These are phyloP conservation scores for Mucor saturninus DNA, from an alignment of 371 early-diverging fungal species.

Conservation along the genomic window DNA sequence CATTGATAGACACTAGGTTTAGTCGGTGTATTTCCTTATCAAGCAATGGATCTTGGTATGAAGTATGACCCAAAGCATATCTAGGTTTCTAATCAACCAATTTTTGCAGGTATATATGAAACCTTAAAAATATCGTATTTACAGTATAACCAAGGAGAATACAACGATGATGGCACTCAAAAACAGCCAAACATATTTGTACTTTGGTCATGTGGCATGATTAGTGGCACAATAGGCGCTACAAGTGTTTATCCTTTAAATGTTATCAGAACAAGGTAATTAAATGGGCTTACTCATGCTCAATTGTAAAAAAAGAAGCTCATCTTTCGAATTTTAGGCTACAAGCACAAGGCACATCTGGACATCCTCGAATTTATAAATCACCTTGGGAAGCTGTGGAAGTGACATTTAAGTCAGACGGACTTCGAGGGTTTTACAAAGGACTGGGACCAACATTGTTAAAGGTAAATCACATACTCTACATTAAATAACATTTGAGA, in stretches of 20 bases:
- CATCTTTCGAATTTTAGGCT: constrained; percentile 49
- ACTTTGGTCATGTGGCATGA: constrained; percentile 71
- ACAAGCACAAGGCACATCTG: constrained; percentile 84
- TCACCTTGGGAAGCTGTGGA: constrained; percentile 70
- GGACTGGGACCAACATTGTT: constrained; percentile 82
- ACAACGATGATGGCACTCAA: constrained; percentile 13
- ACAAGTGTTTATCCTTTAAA: constrained; percentile 81
- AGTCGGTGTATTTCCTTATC: constrained; percentile 82
- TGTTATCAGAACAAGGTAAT: constrained; percentile 76
- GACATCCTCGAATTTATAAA: constrained; percentile 69
- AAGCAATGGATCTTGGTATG: constrained; percentile 69
- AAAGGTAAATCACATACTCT: constrained; percentile 50
- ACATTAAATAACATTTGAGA: no score
- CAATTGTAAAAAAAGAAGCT: no score
- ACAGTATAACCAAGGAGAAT: constrained; percentile 40
- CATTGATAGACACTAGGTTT: constrained; percentile 35
- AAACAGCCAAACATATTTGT: constrained; percentile 51
- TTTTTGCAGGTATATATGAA: constrained; percentile 56
- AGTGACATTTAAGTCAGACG: constrained; percentile 75
- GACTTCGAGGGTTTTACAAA: constrained; percentile 83
- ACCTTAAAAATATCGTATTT: constrained; percentile 73
- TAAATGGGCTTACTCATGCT: neutral
- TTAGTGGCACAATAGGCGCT: constrained; percentile 75
- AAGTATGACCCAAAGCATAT: no score
- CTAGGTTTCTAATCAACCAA: no score